Evolutionary conservation across 2,329 filamentous ascomycete genomes (phyloP).

Genomic region (Pleochaeta shiraiana): DNA sequence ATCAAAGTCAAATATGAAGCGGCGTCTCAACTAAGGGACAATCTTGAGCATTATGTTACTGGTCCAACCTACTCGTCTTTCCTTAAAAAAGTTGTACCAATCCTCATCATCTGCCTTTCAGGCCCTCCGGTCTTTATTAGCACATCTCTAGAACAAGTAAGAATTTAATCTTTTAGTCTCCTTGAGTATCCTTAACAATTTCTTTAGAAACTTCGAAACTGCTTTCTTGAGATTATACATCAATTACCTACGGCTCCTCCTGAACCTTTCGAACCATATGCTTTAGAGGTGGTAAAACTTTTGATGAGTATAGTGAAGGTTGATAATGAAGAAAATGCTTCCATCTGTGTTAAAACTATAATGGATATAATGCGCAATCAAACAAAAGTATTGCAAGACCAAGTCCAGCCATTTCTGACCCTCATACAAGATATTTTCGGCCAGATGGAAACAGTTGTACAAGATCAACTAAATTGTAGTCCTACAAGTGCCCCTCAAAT

Average conservation of each 20-base stretch:
- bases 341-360: constrained; percentile 94
- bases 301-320: constrained; percentile 71
- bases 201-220: constrained; percentile 64
- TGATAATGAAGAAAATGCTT: constrained; percentile 97
- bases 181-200: constrained; percentile 4
- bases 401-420: constrained; percentile 74
- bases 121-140: constrained; percentile 81
- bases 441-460: constrained; percentile 85
- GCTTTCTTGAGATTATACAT: constrained; percentile 84
- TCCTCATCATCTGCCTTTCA: constrained; percentile 68
- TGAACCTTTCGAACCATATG: constrained; percentile 74
- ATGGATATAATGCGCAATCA: constrained; percentile 95
- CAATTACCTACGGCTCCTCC: constrained; percentile 52
- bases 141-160: constrained; percentile 70
- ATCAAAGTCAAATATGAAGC: constrained; percentile 60
- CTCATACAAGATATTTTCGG: constrained; percentile 93
- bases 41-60: constrained; percentile 68
- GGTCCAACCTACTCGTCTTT: constrained; percentile 60
- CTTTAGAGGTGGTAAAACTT: constrained; percentile 71
- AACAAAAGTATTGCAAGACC: constrained; percentile 54
- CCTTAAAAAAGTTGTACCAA: constrained; percentile 68
- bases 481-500: constrained; percentile 43
- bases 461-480: constrained; percentile 77
- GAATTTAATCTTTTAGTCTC: constrained; percentile 11
- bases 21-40: constrained; percentile 73